phyloP scores from a whole-genome alignment of 495 filamentous ascomycete species.

The Sporormia fimetaria region DNA sequence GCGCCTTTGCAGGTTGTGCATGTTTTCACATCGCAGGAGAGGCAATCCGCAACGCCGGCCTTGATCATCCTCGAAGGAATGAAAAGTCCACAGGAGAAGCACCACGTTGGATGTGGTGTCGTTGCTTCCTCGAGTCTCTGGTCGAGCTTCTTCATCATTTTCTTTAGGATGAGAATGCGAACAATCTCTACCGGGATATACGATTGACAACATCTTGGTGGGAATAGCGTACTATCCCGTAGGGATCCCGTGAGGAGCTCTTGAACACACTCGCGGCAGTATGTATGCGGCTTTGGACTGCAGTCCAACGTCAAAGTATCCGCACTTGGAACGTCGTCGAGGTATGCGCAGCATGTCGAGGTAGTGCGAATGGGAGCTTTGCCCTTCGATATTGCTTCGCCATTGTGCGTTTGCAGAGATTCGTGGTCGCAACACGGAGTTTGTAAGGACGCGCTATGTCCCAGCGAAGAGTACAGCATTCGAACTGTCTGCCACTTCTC shows the following conservation, averaged over 20 bases:
- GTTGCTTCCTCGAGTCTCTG: constrained; percentile 6
- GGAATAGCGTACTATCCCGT: constrained; percentile 8
- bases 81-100: constrained; percentile 9
- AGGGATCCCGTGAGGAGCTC: constrained; percentile 3
- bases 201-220: constrained; percentile 12
- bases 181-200: constrained; percentile 3
- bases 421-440: no score
- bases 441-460: background rate
- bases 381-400: background rate
- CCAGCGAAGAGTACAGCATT: no score
- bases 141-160: constrained; percentile 10
- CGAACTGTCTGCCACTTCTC: no score
- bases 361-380: background rate
- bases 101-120: constrained; percentile 13
- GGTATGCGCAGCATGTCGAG: constrained; percentile 3
- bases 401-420: background rate
- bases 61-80: constrained; percentile 1
- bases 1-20: constrained; percentile 8
- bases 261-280: constrained; percentile 11
- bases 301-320: background rate
- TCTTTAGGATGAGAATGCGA: background rate
- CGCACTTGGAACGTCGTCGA: background rate
- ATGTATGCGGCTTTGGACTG: constrained; percentile 10
- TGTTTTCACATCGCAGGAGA: constrained; percentile 3
- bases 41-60: constrained; percentile 1